Evolutionary conservation across 2,329 filamentous ascomycete genomes (phyloP).

Genomic region (Pseudogymnoascus sp.): DNA sequence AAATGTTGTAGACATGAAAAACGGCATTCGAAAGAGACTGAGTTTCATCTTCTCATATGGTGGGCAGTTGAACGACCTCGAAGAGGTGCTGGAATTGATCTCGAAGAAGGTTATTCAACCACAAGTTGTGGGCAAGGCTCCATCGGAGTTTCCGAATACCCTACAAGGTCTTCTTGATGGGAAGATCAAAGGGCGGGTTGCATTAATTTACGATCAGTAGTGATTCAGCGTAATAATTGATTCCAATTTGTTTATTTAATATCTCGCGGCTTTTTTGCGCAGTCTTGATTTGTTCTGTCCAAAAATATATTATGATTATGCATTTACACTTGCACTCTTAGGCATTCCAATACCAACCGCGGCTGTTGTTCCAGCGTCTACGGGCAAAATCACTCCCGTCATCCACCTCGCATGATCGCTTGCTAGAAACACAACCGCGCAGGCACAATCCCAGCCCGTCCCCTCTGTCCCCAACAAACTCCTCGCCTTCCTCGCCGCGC

Average conservation of each 20-base stretch:
- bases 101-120: conserved; percentile 27
- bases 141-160: conserved; percentile 29
- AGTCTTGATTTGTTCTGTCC: neutral
- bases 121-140: conserved; percentile 26
- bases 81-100: conserved; percentile 30
- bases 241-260: neutral
- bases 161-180: conserved; percentile 30
- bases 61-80: conserved; percentile 33
- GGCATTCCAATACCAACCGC: conserved; percentile 23
- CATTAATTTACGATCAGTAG: neutral
- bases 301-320: neutral
- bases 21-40: conserved; percentile 34
- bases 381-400: conserved; percentile 37
- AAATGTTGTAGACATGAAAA: conserved; percentile 37
- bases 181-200: conserved; percentile 22
- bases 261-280: neutral
- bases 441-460: conserved; percentile 43
- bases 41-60: conserved; percentile 36
- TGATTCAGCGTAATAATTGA: neutral
- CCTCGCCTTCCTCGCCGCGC: conserved; percentile 31
- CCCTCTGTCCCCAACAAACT: conserved; percentile 47
- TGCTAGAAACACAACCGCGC: conserved; percentile 42
- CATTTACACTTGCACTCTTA: conserved; percentile 1
- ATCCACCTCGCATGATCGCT: conserved; percentile 44
- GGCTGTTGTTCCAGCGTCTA: conserved; percentile 39